Conservation (phyloP, 179 eudicot species). For the Heliamphora pulchella region DNA sequence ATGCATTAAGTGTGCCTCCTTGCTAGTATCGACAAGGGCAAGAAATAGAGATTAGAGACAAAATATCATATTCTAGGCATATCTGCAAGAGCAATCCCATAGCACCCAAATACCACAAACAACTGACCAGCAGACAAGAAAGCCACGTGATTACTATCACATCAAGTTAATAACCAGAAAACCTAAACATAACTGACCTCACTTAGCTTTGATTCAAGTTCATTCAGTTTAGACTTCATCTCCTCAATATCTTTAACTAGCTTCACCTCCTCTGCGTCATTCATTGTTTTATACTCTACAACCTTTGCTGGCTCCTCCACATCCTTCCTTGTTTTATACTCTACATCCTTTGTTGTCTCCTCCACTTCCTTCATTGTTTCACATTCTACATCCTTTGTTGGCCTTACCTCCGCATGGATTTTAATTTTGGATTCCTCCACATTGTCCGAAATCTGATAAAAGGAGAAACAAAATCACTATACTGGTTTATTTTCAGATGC, state of each 20-base stretch:
- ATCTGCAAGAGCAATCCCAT: not conserved
- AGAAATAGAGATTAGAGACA: not conserved
- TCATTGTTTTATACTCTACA: slow-evolving; percentile 10
- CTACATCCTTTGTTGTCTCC: slow-evolving; percentile 20
- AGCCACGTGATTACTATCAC: not conserved
- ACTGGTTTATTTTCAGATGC: not conserved
- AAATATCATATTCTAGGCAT: not conserved
- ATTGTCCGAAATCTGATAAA: slow-evolving; percentile 33
- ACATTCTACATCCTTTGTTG: slow-evolving; percentile 27
- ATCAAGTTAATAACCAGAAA: not conserved
- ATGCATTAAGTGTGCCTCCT: no score
- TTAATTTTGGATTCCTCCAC: slow-evolving; percentile 22
- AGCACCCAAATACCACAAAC: not conserved
- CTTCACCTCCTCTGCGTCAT: slow-evolving; percentile 28
- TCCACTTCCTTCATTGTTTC: not conserved
- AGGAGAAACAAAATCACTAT: not conserved
- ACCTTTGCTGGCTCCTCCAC: slow-evolving; percentile 9
- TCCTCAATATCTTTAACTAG: slow-evolving; percentile 57
- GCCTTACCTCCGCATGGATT: slow-evolving; percentile 16
- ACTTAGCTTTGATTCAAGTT: slow-evolving; percentile 52
- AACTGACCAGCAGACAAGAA: slow-evolving; percentile 2
- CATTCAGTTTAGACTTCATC: slow-evolving; percentile 53
- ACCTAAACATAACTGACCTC: slow-evolving; percentile 48
- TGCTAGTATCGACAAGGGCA: not conserved
- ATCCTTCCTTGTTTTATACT: slow-evolving; percentile 17